Base-by-base conservation (phyloP, 2,329 filamentous ascomycete genomes). In the Cladosporium austrohemisphaericum region DNA sequence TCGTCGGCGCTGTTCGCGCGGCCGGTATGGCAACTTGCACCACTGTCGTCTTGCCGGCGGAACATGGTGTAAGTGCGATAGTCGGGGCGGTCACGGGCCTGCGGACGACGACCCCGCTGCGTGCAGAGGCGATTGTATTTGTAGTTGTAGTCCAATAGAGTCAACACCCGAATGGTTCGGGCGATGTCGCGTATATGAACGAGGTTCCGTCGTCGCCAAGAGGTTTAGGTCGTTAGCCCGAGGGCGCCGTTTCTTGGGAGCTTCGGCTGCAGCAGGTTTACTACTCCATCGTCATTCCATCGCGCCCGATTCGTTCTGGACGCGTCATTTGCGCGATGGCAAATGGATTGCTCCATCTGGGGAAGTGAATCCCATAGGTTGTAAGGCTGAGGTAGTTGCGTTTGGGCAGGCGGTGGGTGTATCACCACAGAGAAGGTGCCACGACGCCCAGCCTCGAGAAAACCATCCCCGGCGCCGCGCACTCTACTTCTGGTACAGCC, bases 1-100 rank as follows among this genome's bases (percentile, higher is more conserved):
- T 65, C 62, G 26, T 25, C 33, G n/a, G 32, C 23, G 26, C 38
- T 19, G 25, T 47, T 38, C 19, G 32, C 32, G 33, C 18, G 33
- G 44, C 44, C 44, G 25, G 32, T 16, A 26, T 46, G 43, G 43
- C 43, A 46, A 10, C 14, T 19, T 29, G n/a, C 33, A 25, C 11
- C 33, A 28, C 44, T 33, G 26, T 47, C 44, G 44, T 37, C 44
- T 37, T 47, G 44, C 29, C 44, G 32, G 44, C 44, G 44, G 16
- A 38, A 38, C 44, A 47, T 47, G 44, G 16, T 37, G 31, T 5
- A 36, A 36, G 19, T 35, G 37, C 23, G n/a, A n/a, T n/a, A n/a
- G n/a, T n/a, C n/a, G n/a, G n/a, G n/a, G n/a, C n/a, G n/a, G n/a
- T n/a, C n/a, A n/a, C n/a, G n/a, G n/a, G n/a, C 32, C 5, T 16